Evolutionary conservation across 805 yeast species (phyloP).

Genomic region (Metschnikowia noctiluminum): DNA sequence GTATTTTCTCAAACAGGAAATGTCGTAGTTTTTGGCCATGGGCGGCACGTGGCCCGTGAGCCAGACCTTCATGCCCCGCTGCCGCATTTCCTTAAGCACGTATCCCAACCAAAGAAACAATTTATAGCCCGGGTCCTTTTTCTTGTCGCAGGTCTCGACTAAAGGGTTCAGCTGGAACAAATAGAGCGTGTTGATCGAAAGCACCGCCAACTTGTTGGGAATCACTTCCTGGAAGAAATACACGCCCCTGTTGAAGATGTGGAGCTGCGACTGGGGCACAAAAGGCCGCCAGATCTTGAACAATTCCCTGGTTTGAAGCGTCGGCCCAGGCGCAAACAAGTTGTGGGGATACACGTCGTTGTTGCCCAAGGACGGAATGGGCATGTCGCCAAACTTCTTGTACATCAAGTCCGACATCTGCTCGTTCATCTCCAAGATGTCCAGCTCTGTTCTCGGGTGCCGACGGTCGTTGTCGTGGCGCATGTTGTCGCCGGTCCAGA

Average conservation of each 20-base stretch:
- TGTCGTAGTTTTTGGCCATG: constrained; percentile 70
- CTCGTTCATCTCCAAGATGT: constrained; percentile 68
- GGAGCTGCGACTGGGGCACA: constrained; percentile 75
- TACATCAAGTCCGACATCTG: constrained; percentile 51
- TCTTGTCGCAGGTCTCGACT: constrained; percentile 72
- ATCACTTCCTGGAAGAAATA: constrained; percentile 75
- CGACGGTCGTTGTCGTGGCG: constrained; percentile 79
- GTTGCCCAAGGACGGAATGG: constrained; percentile 75
- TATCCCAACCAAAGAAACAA: constrained; percentile 75
- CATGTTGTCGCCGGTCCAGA: constrained; percentile 90
- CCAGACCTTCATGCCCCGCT: constrained; percentile 81
- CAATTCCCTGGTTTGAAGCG: constrained; percentile 78
- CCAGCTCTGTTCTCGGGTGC: constrained; percentile 68
- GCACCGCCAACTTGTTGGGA: constrained; percentile 72
- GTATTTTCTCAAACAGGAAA: constrained; percentile 69
- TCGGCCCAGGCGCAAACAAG: constrained; percentile 81
- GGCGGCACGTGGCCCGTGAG: constrained; percentile 88
- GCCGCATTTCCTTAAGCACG: constrained; percentile 68
- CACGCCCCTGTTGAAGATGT: constrained; percentile 70
- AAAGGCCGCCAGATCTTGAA: constrained; percentile 69
- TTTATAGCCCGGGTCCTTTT: constrained; percentile 77
- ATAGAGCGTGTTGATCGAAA: constrained; percentile 76
- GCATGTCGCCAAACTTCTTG: constrained; percentile 48
- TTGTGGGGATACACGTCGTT: constrained; percentile 91
- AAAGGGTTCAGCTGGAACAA: constrained; percentile 74